Evolutionary conservation across 1,284 basidiomycete genomes (phyloP), one percentile per base, ranked within the genome.

Genomic region (Rhodotorula sp.): DNA sequence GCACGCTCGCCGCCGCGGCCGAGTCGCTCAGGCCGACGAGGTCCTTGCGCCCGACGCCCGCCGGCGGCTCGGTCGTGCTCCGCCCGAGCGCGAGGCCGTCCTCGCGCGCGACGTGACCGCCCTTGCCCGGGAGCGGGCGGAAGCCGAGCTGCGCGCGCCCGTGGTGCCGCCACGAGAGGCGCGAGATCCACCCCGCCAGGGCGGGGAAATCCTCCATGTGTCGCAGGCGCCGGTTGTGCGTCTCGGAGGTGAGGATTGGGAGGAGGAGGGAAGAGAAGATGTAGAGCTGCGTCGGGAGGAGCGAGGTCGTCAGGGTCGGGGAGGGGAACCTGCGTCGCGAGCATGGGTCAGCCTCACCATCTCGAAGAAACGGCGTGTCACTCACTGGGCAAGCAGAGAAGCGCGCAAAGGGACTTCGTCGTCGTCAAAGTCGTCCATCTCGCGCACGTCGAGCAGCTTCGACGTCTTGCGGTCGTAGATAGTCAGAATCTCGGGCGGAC

Each of bases 241-340:
- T 46, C 2, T 63, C 55, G 0, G 75, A 62, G 45, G 60, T 34
- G 55, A 79, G 64, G 52, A 78, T 50, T 17, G 67, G 70, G 19
- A 79, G 74, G 34, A 78, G 48, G n/a, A 68, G 64, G 17, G 67
- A 56, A n/a, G 78, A 78, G 49, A 70, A 93, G 53, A 96, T 88
- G 79, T 96, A 97, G 58, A 96, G 89, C 80, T 97, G 93, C 1
- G 92, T 90, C 77, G 97, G 93, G 76, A 90, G 87, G 56, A 91
- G 86, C 45, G 83, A 85, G 4, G 88, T 87, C 1, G 91, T 89
- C 44, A 97, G 83, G 54, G 85, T 88, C 25, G 88, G 85, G 21
- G 87, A 86, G 17, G 93, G 91, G 80, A 90, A 91, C 70, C 91
- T 92, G 78, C 8, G 16, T 45, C 23, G 0, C 16, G 61, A 27